These are phyloP conservation scores for Leishmania lainsoni DNA, from an alignment of 208 protist genomes.

Conservation along the genomic window DNA sequence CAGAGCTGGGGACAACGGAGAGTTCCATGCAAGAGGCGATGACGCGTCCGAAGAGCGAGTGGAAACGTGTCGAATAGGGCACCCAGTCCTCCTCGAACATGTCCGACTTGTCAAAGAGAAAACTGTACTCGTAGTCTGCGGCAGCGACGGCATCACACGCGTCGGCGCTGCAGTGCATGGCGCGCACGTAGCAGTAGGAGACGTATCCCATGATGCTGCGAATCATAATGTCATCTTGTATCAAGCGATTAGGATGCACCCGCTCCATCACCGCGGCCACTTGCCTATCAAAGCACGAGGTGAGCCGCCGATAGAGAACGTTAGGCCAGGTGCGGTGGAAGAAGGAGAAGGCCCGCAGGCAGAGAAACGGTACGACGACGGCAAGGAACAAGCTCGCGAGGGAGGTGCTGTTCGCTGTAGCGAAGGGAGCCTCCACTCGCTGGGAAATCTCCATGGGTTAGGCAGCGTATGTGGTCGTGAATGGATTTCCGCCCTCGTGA, in stretches of 20 bases:
- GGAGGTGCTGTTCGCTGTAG: constrained; percentile 8
- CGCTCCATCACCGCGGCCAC: constrained; percentile 31
- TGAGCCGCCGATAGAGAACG: constrained; percentile 31
- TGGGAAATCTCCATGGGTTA: too few relatives aligned
- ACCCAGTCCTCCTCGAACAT: constrained; percentile 33
- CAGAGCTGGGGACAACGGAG: constrained; percentile 43
- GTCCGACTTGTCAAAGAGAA: constrained; percentile 16
- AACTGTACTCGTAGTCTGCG: constrained; percentile 33
- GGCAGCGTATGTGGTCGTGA: not conserved
- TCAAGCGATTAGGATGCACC: constrained; percentile 21
- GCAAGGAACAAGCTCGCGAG: constrained; percentile 40
- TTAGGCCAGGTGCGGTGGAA: constrained; percentile 56
- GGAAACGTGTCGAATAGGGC: constrained; percentile 27
- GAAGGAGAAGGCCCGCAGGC: constrained; percentile 34
- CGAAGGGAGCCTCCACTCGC: not conserved
- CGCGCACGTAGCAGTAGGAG: constrained; percentile 31
- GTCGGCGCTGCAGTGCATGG: constrained; percentile 5
- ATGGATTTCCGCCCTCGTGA: not conserved
- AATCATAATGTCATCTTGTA: constrained; percentile 28
- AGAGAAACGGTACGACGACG: constrained; percentile 42
- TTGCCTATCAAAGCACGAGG: constrained; percentile 28
- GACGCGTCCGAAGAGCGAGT: constrained; percentile 28
- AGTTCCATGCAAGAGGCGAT: constrained; percentile 38
- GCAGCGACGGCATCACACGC: constrained; percentile 26
- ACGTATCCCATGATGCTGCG: constrained; percentile 33